Evolutionary conservation across 257 asterid species (phyloP).

Genomic region (Nicotiana sylvestris): DNA sequence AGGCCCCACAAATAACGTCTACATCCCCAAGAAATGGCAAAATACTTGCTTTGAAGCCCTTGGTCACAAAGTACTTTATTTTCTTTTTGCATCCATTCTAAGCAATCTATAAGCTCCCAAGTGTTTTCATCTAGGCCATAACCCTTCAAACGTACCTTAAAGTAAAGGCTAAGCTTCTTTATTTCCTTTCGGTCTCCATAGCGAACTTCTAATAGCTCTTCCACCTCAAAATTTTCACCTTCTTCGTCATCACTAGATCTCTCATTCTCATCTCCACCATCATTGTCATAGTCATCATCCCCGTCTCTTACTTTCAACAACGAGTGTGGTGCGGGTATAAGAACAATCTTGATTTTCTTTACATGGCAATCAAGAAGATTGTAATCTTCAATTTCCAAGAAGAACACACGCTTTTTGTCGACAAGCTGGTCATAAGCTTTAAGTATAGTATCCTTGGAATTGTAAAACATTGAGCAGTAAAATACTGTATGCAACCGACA

Average conservation of each 20-base stretch:
- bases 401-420: conserved; percentile 45
- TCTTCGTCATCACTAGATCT: conserved; percentile 7
- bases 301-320: background rate
- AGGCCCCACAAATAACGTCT: conserved; percentile 81
- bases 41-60: conserved; percentile 34
- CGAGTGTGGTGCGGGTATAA: conserved; percentile 14
- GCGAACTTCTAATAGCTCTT: conserved; percentile 34
- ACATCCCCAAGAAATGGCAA: conserved; percentile 70
- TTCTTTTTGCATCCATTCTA: conserved; percentile 52
- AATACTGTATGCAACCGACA: conserved; percentile 33
- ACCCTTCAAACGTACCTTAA: conserved; percentile 65
- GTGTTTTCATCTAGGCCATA: conserved; percentile 60
- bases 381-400: conserved; percentile 63
- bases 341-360: conserved; percentile 29
- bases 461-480: conserved; percentile 71
- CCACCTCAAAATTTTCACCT: conserved; percentile 43
- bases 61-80: conserved; percentile 48
- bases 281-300: conserved; percentile 16
- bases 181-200: conserved; percentile 47
- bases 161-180: conserved; percentile 10
- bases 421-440: conserved; percentile 28
- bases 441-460: conserved; percentile 72
- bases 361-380: conserved; percentile 63
- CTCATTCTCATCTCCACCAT: conserved; percentile 18
- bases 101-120: conserved; percentile 68